phyloP scores from a whole-genome alignment of 208 protist species.

The Wallacemonas sp. region DNA sequence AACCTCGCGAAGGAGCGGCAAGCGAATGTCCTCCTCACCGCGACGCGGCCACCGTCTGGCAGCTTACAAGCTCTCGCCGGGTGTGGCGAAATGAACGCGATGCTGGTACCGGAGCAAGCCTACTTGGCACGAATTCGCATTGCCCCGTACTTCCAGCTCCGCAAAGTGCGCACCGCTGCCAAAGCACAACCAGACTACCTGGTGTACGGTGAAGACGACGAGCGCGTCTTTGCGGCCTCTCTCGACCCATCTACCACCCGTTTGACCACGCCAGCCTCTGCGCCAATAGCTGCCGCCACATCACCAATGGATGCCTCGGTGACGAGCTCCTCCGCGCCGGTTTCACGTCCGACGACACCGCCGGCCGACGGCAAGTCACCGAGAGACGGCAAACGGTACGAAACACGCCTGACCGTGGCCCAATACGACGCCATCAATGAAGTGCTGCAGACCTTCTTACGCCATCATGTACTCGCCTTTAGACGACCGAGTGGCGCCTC shows the following conservation, averaged over 20 bases:
- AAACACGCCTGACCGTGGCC: not conserved
- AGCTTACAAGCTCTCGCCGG: not conserved
- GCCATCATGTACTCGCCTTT: slow-evolving; percentile 71
- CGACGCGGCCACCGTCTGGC: slow-evolving; percentile 1
- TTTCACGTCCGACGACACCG: no score
- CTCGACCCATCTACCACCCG: not conserved
- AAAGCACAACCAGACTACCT: not conserved
- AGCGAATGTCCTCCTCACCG: not conserved
- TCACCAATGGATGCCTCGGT: no score
- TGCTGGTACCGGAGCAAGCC: slow-evolving; percentile 15
- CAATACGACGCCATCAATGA: slow-evolving; percentile 17
- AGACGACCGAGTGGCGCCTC: slow-evolving; percentile 31
- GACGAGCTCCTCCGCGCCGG: no score
- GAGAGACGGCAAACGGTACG: not conserved
- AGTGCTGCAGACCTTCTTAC: slow-evolving; percentile 44
- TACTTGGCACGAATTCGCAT: slow-evolving; percentile 16
- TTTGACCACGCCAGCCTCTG: not conserved
- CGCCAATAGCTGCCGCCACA: no score
- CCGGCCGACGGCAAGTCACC: no score
- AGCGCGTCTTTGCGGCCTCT: not conserved
- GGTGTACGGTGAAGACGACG: not conserved
- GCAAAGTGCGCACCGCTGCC: not conserved
- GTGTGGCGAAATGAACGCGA: not conserved
- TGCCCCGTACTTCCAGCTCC: slow-evolving; percentile 2
- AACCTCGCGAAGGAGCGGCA: not conserved